A percentile compares a stretch with the other conserved stretches of the same genome.
Conservation (phyloP, 805 yeast genomes). For the Kodamaea fukazawae region DNA sequence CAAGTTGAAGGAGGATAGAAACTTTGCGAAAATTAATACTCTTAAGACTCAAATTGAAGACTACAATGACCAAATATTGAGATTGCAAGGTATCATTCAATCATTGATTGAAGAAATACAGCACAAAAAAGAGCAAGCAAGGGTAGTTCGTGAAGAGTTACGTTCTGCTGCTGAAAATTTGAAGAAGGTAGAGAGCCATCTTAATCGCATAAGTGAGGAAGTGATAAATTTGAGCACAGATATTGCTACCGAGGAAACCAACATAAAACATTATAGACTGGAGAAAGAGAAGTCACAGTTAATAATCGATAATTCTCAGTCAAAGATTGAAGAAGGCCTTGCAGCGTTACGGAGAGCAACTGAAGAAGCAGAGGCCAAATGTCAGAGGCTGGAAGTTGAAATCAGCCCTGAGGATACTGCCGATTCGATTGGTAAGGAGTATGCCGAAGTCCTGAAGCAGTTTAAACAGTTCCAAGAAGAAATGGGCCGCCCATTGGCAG, state of each 20-base stretch:
- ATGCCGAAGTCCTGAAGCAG: conserved; percentile 43
- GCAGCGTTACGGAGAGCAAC: conserved; percentile 15
- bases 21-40: conserved; percentile 40
- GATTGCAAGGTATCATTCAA: conserved; percentile 26
- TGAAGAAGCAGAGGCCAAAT: conserved; percentile 36
- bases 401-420: conserved; percentile 39
- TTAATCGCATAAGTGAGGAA: conserved; percentile 10
- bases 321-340: conserved; percentile 14
- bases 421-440: conserved; percentile 49
- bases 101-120: conserved; percentile 18
- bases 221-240: conserved; percentile 18
- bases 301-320: conserved; percentile 10
- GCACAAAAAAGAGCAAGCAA: conserved; percentile 12
- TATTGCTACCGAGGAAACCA: conserved; percentile 12
- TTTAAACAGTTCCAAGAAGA: conserved; percentile 52
- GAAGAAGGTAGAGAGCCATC: conserved; percentile 5
- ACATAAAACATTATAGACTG: conserved; percentile 11
- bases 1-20: conserved; percentile 44
- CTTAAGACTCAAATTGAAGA: conserved; percentile 32
- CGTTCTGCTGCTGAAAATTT: conserved; percentile 6
- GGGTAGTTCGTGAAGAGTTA: conserved; percentile 1
- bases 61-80: conserved; percentile 24
- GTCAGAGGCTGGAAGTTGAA: conserved; percentile 47
- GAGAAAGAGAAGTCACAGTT: conserved; percentile 13
- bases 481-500: conserved; percentile 55